A percentile compares a stretch with the other conserved stretches of the same genome.
These are phyloP conservation scores for Sporothrix luriei DNA, from an alignment of 2,329 filamentous ascomycete species.

Conservation along the genomic window DNA sequence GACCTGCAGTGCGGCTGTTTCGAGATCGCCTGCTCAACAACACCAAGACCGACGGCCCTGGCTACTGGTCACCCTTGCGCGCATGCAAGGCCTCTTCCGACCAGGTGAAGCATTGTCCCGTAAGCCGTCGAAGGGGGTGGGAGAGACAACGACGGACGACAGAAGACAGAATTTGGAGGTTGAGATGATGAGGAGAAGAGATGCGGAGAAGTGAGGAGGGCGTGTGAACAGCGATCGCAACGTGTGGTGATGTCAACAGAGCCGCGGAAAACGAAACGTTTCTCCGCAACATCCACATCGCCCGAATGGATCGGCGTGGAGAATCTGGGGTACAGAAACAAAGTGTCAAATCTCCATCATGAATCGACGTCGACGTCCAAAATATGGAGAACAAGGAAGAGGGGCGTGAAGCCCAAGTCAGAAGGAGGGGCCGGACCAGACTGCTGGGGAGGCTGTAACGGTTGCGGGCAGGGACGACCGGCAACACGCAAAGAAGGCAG, in stretches of 20 bases:
- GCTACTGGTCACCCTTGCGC: neutral
- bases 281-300: neutral
- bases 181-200: neutral
- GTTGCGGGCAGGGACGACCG: neutral
- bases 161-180: neutral
- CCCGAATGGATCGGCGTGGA: neutral
- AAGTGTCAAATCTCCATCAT: slow-evolving; percentile 8
- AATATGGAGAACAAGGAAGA: neutral
- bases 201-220: neutral
- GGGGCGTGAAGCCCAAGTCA: neutral
- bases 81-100: neutral
- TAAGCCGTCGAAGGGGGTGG: neutral
- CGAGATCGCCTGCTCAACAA: neutral
- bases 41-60: neutral
- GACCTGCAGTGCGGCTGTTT: neutral
- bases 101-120: slow-evolving; percentile 25
- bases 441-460: neutral
- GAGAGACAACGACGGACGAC: neutral
- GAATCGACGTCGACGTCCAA: neutral
- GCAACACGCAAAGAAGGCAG: neutral
- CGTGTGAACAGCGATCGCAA: no score
- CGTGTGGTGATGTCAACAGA: neutral
- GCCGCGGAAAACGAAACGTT: neutral
- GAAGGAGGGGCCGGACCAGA: neutral
- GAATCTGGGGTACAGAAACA: slow-evolving; percentile 25